Conservation (phyloP, 78 protist genomes). For the Protostelium mycophagum region DNA sequence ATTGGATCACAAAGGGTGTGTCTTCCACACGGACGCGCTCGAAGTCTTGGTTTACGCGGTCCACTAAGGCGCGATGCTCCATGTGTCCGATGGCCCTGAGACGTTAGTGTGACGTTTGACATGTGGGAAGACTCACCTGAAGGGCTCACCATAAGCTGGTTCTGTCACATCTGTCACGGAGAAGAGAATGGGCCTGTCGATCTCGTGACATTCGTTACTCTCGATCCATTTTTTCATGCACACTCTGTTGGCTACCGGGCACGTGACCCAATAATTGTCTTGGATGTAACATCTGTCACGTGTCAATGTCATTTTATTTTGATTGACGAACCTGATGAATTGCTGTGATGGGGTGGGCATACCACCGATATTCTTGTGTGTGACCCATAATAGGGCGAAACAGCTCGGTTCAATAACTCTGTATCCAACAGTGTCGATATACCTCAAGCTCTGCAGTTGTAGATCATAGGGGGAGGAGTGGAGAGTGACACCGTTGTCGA, state of each 20-base stretch:
- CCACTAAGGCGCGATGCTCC: slow-evolving; percentile 32
- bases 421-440: slow-evolving; percentile 31
- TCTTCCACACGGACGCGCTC: slow-evolving; percentile 7
- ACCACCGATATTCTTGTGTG: slow-evolving; percentile 37
- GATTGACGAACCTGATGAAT: not conserved
- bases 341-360: slow-evolving; percentile 54
- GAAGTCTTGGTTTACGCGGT: slow-evolving; percentile 38
- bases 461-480: slow-evolving; percentile 36
- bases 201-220: not conserved
- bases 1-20: slow-evolving; percentile 17
- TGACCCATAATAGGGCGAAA: slow-evolving; percentile 13
- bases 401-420: slow-evolving; percentile 35
- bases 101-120: slow-evolving; percentile 19
- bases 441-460: slow-evolving; percentile 4
- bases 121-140: not conserved
- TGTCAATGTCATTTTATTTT: too few relatives aligned
- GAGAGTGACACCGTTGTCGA: not conserved
- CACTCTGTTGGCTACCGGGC: slow-evolving; percentile 12
- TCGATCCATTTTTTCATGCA: slow-evolving; percentile 13
- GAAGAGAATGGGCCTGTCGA: slow-evolving; percentile 12
- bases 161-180: slow-evolving; percentile 18
- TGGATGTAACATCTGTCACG: slow-evolving; percentile 7
- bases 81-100: slow-evolving; percentile 1
- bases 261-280: slow-evolving; percentile 28
- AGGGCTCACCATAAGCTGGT: not conserved